Conservation (phyloP, 768 basidiomycete species). For the Boletus subparvulus region DNA sequence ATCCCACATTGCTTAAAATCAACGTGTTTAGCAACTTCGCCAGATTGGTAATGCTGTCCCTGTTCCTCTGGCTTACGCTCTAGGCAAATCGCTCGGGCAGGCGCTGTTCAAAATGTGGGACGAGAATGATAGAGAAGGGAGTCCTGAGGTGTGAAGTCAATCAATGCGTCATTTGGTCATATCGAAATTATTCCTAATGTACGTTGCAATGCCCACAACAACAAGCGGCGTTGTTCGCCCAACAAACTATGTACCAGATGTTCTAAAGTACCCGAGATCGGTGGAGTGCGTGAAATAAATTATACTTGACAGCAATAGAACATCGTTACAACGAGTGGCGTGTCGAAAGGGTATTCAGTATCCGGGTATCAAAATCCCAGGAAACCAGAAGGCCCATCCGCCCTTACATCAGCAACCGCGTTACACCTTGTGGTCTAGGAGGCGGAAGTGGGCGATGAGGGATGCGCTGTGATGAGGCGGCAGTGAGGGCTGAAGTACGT, state of each 20-base stretch:
- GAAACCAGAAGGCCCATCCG: background rate
- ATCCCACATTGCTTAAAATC: background rate
- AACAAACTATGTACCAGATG: conserved; percentile 1
- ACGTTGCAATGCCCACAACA: background rate
- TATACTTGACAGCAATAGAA: background rate
- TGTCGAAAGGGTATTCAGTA: conserved; percentile 21
- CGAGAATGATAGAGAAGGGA: conserved; percentile 42
- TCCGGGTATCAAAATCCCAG: conserved; percentile 11
- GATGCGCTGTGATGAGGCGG: conserved; percentile 35
- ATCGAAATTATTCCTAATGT: conserved; percentile 2
- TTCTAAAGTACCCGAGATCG: background rate
- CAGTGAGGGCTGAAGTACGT: conserved; percentile 32
- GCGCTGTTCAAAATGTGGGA: conserved; percentile 49
- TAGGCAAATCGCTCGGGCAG: conserved; percentile 49
- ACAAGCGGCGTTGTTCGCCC: background rate
- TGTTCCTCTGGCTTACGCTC: conserved; percentile 62
- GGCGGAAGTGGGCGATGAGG: conserved; percentile 31
- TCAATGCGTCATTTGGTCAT: background rate
- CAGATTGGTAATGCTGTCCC: conserved; percentile 85
- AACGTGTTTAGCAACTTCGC: conserved; percentile 54
- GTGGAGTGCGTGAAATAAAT: conserved; percentile 10
- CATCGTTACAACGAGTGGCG: background rate
- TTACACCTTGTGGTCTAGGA: conserved; percentile 14
- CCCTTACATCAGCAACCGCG: conserved; percentile 14
- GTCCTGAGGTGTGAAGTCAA: conserved; percentile 38